phyloP scores from a whole-genome alignment of 257 asterid genomes.

The Nicotiana benthamiana region DNA sequence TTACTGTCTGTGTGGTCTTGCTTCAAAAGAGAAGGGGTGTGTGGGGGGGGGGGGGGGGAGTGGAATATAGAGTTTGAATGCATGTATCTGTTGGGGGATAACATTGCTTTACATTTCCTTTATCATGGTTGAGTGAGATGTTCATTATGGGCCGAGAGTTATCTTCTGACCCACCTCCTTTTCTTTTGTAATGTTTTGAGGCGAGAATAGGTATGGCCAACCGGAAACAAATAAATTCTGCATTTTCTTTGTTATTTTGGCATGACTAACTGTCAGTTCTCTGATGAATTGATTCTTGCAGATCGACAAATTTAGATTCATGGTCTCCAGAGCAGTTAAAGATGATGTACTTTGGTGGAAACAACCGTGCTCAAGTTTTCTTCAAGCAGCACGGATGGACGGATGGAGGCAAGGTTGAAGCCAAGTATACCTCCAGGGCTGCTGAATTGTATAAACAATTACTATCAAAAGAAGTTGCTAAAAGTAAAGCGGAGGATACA shows the following conservation, averaged over 20 bases:
- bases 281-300: conserved; percentile 13
- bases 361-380: conserved; percentile 91
- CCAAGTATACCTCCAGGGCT: conserved; percentile 95
- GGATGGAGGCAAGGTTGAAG: conserved; percentile 94
- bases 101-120: not conserved
- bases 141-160: not conserved
- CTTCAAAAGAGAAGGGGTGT: not conserved
- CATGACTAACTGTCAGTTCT: not conserved
- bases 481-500: conserved; percentile 61
- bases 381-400: conserved; percentile 98
- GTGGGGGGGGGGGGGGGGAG: not conserved
- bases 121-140: not conserved
- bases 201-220: not conserved
- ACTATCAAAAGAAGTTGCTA: conserved; percentile 91
- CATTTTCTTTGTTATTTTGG: not conserved
- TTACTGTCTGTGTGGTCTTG: not conserved
- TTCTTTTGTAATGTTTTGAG: not conserved
- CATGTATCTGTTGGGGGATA: not conserved
- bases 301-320: conserved; percentile 94
- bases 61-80: not conserved
- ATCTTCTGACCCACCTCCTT: not conserved
- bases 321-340: conserved; percentile 96
- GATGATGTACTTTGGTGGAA: conserved; percentile 91
- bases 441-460: conserved; percentile 85
- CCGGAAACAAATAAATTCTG: not conserved